phyloP scores from a whole-genome alignment of 352 stramenopile genomes.

The Phytophthora citricola region DNA sequence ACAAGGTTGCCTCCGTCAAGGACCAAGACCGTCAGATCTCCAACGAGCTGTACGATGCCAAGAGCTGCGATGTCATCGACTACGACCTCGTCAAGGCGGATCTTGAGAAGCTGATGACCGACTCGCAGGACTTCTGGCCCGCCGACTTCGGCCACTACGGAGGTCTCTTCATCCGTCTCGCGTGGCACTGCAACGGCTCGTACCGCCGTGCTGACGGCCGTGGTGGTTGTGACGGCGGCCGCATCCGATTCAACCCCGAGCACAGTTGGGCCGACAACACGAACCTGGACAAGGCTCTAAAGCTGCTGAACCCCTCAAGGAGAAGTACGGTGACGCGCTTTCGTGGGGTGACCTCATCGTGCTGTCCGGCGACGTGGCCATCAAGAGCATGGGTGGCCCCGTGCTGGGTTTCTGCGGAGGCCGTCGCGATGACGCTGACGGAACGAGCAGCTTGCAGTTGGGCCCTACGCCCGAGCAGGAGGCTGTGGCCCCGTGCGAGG shows the following conservation, averaged over 20 bases:
- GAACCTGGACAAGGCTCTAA: slow-evolving; percentile 69
- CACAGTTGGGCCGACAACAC: slow-evolving; percentile 54
- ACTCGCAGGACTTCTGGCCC: too few species aligned
- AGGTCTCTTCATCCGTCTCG: too few species aligned
- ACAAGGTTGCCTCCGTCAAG: slow-evolving; percentile 31
- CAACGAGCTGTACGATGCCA: slow-evolving; percentile 35
- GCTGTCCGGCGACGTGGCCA: slow-evolving; percentile 88
- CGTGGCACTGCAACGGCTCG: slow-evolving; percentile 37
- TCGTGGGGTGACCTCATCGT: slow-evolving; percentile 96
- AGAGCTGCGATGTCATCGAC: slow-evolving; percentile 46
- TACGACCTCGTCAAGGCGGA: slow-evolving; percentile 48
- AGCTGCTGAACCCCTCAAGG: slow-evolving; percentile 63
- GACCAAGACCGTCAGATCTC: slow-evolving; percentile 42
- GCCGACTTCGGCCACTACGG: too few species aligned
- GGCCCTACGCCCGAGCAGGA: slow-evolving; percentile 51
- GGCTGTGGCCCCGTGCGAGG: slow-evolving; percentile 46
- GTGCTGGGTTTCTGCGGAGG: slow-evolving; percentile 90
- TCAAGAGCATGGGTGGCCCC: slow-evolving; percentile 94
- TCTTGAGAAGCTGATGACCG: too few species aligned
- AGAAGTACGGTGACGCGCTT: slow-evolving; percentile 68
- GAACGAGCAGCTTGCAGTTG: slow-evolving; percentile 60
- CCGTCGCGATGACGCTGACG: slow-evolving; percentile 80
- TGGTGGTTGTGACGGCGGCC: slow-evolving; percentile 32
- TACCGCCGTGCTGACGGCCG: slow-evolving; percentile 42
- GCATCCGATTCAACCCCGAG: slow-evolving; percentile 56